A percentile compares a stretch with the other conserved stretches of the same genome.
These are phyloP conservation scores for Drechmeria coniospora DNA, from an alignment of 2,329 filamentous ascomycete genomes.

Conservation along the genomic window DNA sequence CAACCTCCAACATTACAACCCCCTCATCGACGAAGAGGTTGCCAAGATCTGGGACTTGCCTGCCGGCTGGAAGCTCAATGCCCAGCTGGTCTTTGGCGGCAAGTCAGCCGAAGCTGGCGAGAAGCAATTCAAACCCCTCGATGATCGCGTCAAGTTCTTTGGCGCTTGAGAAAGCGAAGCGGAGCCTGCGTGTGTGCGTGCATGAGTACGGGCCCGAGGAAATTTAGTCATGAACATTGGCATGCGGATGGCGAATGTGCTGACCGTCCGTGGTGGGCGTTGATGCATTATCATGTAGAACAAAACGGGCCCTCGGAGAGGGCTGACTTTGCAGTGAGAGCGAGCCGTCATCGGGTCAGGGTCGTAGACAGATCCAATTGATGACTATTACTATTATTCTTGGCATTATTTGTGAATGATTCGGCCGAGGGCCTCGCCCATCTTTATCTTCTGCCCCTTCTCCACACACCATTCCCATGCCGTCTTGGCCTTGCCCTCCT, in stretches of 20 bases:
- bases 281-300: too few relatives aligned
- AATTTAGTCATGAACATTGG: too few relatives aligned
- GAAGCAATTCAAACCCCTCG: conserved; percentile 50
- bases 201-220: too few relatives aligned
- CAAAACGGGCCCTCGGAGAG: too few relatives aligned
- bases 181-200: not conserved
- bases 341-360: too few relatives aligned
- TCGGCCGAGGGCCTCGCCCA: conserved; percentile 72
- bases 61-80: conserved; percentile 57
- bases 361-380: too few relatives aligned
- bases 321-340: too few relatives aligned
- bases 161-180: conserved; percentile 26
- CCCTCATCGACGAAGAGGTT: conserved; percentile 62
- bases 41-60: conserved; percentile 55
- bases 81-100: conserved; percentile 74
- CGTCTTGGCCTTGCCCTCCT: conserved; percentile 36
- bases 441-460: conserved; percentile 75
- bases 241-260: too few relatives aligned
- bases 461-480: conserved; percentile 81
- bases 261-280: too few relatives aligned
- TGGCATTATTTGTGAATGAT: conserved; percentile 41
- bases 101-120: conserved; percentile 38
- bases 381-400: too few relatives aligned
- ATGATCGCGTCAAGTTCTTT: conserved; percentile 52
- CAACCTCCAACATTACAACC: conserved; percentile 91